Percentiles rank a stretch among this genome's conserved stretches.
phyloP scores from a whole-genome alignment of 164 flowering plant species.

The Magnolia sinica region DNA sequence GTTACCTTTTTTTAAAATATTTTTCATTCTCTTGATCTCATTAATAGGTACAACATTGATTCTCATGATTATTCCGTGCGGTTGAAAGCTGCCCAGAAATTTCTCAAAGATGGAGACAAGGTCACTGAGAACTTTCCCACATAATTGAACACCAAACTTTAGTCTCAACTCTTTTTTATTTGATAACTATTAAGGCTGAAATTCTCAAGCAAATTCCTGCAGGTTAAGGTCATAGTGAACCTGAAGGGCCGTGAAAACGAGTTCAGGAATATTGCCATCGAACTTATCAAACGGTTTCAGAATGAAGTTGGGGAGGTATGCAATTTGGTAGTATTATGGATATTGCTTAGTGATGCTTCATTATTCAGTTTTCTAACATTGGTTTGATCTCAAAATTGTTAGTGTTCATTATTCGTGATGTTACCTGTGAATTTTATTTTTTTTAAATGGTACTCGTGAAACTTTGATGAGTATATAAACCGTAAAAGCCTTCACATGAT shows the following conservation, averaged over 20 bases:
- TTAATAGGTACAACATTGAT: slow-evolving; percentile 81
- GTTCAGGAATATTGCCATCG: slow-evolving; percentile 78
- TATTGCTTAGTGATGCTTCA: too few relatives aligned
- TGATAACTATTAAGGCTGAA: not conserved
- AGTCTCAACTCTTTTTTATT: not conserved
- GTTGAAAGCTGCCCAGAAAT: slow-evolving; percentile 74
- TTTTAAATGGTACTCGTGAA: too few relatives aligned
- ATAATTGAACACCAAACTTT: not conserved
- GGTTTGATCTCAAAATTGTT: too few relatives aligned
- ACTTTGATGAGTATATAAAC: too few relatives aligned
- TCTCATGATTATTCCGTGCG: slow-evolving; percentile 89
- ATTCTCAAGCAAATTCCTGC: slow-evolving; percentile 22
- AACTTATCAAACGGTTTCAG: slow-evolving; percentile 77
- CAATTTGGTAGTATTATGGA: too few relatives aligned
- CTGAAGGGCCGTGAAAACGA: slow-evolving; percentile 89
- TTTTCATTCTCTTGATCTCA: not conserved
- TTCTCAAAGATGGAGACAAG: slow-evolving; percentile 85
- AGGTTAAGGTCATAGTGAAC: slow-evolving; percentile 88
- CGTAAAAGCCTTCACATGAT: too few relatives aligned
- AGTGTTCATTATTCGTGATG: too few relatives aligned
- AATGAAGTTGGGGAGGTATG: slow-evolving; percentile 87
- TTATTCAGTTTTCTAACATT: too few relatives aligned
- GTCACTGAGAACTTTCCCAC: slow-evolving; percentile 26
- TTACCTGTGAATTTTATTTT: too few relatives aligned
- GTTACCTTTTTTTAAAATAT: too few relatives aligned